Evolutionary conservation across 768 basidiomycete species (phyloP).

Genomic region (Pholiota molesta): DNA sequence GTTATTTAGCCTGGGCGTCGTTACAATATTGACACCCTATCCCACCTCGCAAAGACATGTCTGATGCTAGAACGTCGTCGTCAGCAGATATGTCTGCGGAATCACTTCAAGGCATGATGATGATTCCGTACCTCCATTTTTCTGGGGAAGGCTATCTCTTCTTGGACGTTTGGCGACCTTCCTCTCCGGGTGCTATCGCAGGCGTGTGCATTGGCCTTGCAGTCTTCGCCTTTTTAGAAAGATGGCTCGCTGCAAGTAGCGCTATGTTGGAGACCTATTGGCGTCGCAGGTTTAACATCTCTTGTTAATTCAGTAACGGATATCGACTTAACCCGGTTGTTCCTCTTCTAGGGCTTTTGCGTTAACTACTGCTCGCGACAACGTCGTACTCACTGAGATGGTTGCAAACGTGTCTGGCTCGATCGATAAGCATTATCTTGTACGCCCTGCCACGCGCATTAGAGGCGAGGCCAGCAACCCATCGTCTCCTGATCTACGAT

Average conservation of each 20-base stretch:
- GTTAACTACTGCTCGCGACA: conserved; percentile 19
- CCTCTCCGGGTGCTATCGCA: conserved; percentile 67
- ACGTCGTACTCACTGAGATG: conserved; percentile 4
- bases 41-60: no score
- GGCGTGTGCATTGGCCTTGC: conserved; percentile 78
- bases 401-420: background rate
- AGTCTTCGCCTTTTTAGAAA: conserved; percentile 68
- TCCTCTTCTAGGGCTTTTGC: conserved; percentile 21
- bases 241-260: conserved; percentile 65
- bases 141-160: conserved; percentile 62
- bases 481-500: background rate
- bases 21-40: no score
- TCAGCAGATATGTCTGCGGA: conserved; percentile 12
- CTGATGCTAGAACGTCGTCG: no score
- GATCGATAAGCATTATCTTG: conserved; percentile 1
- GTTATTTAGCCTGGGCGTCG: no score
- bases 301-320: background rate
- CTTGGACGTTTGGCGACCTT: conserved; percentile 72
- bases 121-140: conserved; percentile 76
- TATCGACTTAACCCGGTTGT: background rate
- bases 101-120: conserved; percentile 45
- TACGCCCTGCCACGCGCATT: background rate
- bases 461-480: conserved; percentile 3
- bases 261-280: conserved; percentile 58
- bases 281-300: conserved; percentile 51